phyloP scores from a whole-genome alignment of 495 filamentous ascomycete species.

The Penicillium silybi region DNA sequence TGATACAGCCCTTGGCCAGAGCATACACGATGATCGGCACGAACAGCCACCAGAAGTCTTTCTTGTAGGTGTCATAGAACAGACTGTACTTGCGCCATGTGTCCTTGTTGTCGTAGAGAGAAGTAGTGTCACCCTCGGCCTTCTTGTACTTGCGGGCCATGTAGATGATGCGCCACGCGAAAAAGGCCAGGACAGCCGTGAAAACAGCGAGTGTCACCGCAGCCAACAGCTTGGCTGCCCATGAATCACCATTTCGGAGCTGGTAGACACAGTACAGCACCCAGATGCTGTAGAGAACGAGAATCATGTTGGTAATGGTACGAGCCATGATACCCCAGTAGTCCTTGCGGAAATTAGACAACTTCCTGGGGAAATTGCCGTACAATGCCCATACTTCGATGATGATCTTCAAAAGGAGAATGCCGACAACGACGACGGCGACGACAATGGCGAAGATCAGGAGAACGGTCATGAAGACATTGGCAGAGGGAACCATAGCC shows the following conservation, averaged over 20 bases:
- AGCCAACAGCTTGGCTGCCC: constrained; percentile 86
- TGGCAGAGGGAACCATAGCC: constrained; percentile 76
- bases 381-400: constrained; percentile 90
- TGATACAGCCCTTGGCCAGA: constrained; percentile 82
- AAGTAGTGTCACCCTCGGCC: constrained; percentile 65
- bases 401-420: constrained; percentile 87
- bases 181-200: constrained; percentile 72
- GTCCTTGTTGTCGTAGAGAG: constrained; percentile 81
- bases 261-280: constrained; percentile 95
- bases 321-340: constrained; percentile 91
- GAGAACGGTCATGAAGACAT: constrained; percentile 95
- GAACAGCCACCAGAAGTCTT: constrained; percentile 95
- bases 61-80: constrained; percentile 95
- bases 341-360: constrained; percentile 84
- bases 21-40: constrained; percentile 88
- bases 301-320: constrained; percentile 85
- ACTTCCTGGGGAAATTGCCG: constrained; percentile 75
- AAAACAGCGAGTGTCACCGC: constrained; percentile 77
- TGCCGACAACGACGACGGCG: constrained; percentile 77
- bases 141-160: constrained; percentile 71
- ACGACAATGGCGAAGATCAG: constrained; percentile 85
- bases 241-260: constrained; percentile 89
- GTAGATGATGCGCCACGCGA: constrained; percentile 75
- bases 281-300: constrained; percentile 93
- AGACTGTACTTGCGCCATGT: constrained; percentile 94